Percentiles rank a stretch among this genome's conserved stretches.
Evolutionary conservation across 176 grass and related monocot species (phyloP).

Genomic region (Ensete ventricosum): DNA sequence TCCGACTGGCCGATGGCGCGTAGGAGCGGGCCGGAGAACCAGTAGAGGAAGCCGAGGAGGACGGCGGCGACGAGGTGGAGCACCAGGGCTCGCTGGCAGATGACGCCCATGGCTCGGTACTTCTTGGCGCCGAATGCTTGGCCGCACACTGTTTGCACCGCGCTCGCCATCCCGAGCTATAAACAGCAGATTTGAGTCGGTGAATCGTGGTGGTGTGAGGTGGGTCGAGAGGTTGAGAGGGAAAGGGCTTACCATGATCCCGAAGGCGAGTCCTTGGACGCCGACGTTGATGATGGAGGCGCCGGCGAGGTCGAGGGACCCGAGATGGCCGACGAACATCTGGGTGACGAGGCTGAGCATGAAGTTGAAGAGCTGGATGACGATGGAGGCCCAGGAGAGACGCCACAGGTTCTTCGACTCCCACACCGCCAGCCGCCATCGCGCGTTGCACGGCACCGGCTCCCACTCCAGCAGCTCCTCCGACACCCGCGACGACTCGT

Average conservation of each 20-base stretch:
- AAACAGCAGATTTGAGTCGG: no score
- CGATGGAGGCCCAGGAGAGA: conserved; percentile 69
- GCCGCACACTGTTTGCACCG: conserved; percentile 34
- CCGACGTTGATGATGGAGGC: conserved; percentile 80
- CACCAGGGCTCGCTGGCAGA: conserved; percentile 23
- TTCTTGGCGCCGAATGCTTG: conserved; percentile 35
- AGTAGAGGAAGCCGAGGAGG: conserved; percentile 18
- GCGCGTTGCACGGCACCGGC: conserved; percentile 14
- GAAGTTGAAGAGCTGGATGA: conserved; percentile 63
- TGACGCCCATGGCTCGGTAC: conserved; percentile 21
- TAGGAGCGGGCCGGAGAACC: conserved; percentile 27
- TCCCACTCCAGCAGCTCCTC: conserved; percentile 57
- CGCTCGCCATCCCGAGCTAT: conserved; percentile 75
- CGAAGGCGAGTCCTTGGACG: conserved; percentile 77
- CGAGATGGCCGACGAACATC: conserved; percentile 85
- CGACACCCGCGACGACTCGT: conserved; percentile 23
- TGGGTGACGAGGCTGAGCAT: conserved; percentile 62
- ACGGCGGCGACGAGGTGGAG: conserved; percentile 25
- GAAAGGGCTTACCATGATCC: conserved; percentile 54
- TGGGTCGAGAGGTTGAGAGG: no score
- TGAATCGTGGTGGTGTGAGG: no score
- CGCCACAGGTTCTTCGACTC: conserved; percentile 73
- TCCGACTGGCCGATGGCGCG: conserved; percentile 20
- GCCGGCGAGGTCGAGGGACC: conserved; percentile 52
- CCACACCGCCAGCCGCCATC: conserved; percentile 40